Percentiles rank a stretch among this genome's conserved stretches.
Evolutionary conservation across 1,284 basidiomycete genomes (phyloP).

Genomic region (Cryptococcus maquisensis): DNA sequence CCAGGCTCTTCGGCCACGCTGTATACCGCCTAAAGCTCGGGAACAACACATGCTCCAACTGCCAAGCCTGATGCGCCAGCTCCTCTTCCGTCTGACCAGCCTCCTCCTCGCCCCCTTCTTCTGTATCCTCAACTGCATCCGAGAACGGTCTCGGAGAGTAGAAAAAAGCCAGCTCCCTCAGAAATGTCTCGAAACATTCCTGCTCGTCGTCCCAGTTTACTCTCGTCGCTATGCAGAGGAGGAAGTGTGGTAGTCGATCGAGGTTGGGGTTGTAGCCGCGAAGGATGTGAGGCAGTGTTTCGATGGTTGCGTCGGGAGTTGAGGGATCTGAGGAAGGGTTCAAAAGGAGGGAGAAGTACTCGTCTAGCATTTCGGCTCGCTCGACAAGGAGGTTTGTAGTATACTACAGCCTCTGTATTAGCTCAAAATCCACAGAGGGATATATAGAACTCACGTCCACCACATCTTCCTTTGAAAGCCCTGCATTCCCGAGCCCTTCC

Average conservation of each 20-base stretch:
- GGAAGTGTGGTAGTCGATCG: slow-evolving; percentile 75
- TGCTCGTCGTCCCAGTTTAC: slow-evolving; percentile 80
- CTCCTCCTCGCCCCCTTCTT: slow-evolving; percentile 3
- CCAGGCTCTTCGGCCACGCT: slow-evolving; percentile 55
- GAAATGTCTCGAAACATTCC: slow-evolving; percentile 78
- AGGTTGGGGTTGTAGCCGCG: slow-evolving; percentile 80
- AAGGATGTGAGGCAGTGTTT: slow-evolving; percentile 74
- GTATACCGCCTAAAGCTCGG: slow-evolving; percentile 74
- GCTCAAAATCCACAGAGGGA: neutral
- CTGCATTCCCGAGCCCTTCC: slow-evolving; percentile 39
- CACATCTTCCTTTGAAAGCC: slow-evolving; percentile 53
- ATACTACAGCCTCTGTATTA: slow-evolving; percentile 12
- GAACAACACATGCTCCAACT: slow-evolving; percentile 81
- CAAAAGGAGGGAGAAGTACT: slow-evolving; percentile 83
- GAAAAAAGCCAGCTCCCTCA: slow-evolving; percentile 86
- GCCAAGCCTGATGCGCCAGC: slow-evolving; percentile 62
- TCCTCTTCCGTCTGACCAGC: slow-evolving; percentile 21
- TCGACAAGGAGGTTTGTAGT: slow-evolving; percentile 42
- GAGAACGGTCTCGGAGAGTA: slow-evolving; percentile 63
- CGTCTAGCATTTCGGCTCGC: slow-evolving; percentile 78
- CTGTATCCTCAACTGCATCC: slow-evolving; percentile 11
- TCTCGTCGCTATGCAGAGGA: slow-evolving; percentile 80
- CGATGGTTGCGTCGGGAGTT: slow-evolving; percentile 60
- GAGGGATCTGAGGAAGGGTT: too few relatives aligned
- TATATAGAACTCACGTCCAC: slow-evolving; percentile 56